These are phyloP conservation scores for Umbelopsis sp. DNA, from an alignment of 192 early-diverging fungal species.

Conservation along the genomic window DNA sequence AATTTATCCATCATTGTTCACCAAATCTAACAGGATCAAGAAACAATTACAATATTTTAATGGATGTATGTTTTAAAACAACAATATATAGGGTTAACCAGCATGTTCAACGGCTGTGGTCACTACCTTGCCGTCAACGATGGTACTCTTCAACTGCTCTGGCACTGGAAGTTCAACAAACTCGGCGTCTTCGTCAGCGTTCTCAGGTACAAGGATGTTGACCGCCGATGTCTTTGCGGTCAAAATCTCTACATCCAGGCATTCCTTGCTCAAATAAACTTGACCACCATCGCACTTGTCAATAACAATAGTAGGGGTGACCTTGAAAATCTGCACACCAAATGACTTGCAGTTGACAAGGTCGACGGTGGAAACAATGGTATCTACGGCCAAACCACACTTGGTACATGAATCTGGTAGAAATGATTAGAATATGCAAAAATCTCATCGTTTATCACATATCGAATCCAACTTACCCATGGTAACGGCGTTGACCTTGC, in stretches of 20 bases:
- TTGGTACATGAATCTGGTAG: constrained; percentile 84
- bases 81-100: background rate
- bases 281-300: constrained; percentile 95
- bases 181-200: constrained; percentile 66
- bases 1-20: too few species aligned
- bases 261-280: constrained; percentile 83
- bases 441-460: background rate
- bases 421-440: background rate
- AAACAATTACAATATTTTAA: background rate
- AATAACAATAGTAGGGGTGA: constrained; percentile 80
- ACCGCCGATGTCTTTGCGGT: constrained; percentile 93
- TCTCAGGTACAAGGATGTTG: constrained; percentile 85
- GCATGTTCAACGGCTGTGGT: constrained; percentile 87
- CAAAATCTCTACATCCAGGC: constrained; percentile 80
- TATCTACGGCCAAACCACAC: constrained; percentile 81
- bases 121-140: constrained; percentile 80
- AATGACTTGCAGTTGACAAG: constrained; percentile 89
- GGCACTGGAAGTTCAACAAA: constrained; percentile 86
- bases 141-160: constrained; percentile 91
- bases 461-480: constrained; percentile 53
- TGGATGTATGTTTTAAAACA: background rate
- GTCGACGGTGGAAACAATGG: constrained; percentile 84
- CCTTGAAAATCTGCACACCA: constrained; percentile 83
- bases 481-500: constrained; percentile 91
- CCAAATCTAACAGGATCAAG: too few species aligned